Base-by-base conservation (phyloP, 805 yeast genomes). In the Candida ascalaphidarum region DNA sequence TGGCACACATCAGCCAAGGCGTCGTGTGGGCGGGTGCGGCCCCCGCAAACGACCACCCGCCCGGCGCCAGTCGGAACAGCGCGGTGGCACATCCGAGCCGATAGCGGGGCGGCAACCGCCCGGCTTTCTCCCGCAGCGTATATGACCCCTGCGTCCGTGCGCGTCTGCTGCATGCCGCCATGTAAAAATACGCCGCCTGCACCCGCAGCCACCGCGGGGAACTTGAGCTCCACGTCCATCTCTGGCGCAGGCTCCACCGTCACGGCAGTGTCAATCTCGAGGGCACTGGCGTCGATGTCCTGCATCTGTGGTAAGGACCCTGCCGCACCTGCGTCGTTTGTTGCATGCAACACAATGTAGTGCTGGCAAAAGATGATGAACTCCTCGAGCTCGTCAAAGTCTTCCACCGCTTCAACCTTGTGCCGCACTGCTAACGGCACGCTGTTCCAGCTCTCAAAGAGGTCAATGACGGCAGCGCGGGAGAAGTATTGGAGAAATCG, bases 311-410 rank as follows among this genome's bases (percentile, higher is more conserved):
- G 25, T 13, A 24, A 39, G 39, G 16, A 35, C 28, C 15, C 23
- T 13, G 34, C 39, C 24, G 33, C 32, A 29, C 4, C 10, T 18
- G 29, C 27, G 11, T 41, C 39, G 39, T 69, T 73, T 0, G 77
- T 64, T 9, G 84, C 84, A 50, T 79, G 86, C 3, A 77, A 58
- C 22, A 79, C 60, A 21, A 76, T 58, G 43, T 82, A 83, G 47
- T 82, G 92, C 41, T 81, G 89, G 32, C 83, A 72, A 43, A 80
- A 82, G 10, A 79, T 44, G 17, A 76, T 65, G 37, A 82, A 81
- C 50, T 82, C 94, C 52, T 82, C 94, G 73, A 82, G 71, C 52
- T 83, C 94, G 48, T 83, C 94, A 50, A 82, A 83, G 3, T 71
- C 70, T 46, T 82, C 94, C 13, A 80, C 61, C 1, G 44, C 26